Evolutionary conservation across 441 rosid genomes (phyloP).

Genomic region (Populus tomentosa): DNA sequence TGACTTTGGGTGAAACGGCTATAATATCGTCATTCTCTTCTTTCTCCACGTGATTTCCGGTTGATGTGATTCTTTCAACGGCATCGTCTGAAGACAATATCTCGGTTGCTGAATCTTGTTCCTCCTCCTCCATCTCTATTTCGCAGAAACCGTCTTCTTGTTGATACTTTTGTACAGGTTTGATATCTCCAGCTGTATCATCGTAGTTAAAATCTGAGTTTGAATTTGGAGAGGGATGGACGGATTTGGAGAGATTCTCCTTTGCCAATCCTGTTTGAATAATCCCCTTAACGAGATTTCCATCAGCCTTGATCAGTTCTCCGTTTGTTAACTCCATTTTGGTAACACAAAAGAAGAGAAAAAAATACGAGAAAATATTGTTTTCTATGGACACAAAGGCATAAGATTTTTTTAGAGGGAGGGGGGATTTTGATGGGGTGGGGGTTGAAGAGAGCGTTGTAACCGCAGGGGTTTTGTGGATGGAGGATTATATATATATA

Average conservation of each 20-base stretch:
- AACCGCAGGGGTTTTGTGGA: background rate
- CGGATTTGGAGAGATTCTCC: background rate
- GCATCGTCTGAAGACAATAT: background rate
- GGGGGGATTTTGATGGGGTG: background rate
- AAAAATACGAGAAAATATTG: background rate
- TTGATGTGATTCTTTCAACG: background rate
- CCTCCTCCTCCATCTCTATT: background rate
- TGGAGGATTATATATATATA: background rate
- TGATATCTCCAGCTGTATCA: background rate
- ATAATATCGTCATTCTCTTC: background rate
- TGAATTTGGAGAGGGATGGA: background rate
- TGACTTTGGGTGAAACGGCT: background rate
- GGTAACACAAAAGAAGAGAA: background rate
- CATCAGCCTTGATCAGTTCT: background rate
- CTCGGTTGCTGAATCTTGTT: background rate
- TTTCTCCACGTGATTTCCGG: background rate
- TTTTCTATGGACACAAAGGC: background rate
- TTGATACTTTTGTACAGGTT: background rate
- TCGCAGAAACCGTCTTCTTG: background rate
- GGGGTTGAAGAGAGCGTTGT: background rate
- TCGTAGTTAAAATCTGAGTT: background rate
- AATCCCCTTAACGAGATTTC: background rate
- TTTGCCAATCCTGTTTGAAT: background rate
- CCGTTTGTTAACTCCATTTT: slow-evolving; percentile 8
- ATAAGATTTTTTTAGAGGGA: background rate